Conservation (phyloP, 2,329 filamentous ascomycete species). For the Colletotrichum sidae region DNA sequence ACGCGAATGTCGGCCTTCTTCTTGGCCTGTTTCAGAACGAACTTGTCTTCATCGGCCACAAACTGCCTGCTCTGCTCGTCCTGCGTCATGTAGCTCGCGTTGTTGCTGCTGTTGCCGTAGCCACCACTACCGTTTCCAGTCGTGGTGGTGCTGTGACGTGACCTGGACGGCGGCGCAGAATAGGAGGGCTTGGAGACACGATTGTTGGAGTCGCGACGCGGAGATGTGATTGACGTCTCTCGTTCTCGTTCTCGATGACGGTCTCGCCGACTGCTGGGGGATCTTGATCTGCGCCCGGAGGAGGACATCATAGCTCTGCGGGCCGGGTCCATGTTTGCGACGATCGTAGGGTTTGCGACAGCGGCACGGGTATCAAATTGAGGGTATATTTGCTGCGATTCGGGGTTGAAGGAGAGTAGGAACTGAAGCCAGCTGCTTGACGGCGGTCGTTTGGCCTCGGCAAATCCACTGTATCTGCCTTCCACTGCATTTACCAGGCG, state of each 20-base stretch:
- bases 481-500: not conserved
- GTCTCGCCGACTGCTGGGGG: conserved; percentile 47
- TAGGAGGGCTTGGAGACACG: conserved; percentile 67
- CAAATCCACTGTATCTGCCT: too few relatives aligned
- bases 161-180: conserved; percentile 44
- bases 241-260: conserved; percentile 13
- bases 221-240: conserved; percentile 57
- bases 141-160: conserved; percentile 41
- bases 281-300: conserved; percentile 50
- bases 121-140: conserved; percentile 28
- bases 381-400: conserved; percentile 5
- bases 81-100: conserved; percentile 69
- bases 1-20: conserved; percentile 97
- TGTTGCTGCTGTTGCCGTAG: not conserved
- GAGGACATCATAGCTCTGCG: conserved; percentile 65
- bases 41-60: conserved; percentile 94
- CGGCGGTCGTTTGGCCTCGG: too few relatives aligned
- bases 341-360: conserved; percentile 12
- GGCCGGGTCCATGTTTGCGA: conserved; percentile 63
- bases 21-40: conserved; percentile 96
- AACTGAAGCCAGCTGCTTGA: not conserved
- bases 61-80: conserved; percentile 85
- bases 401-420: not conserved
- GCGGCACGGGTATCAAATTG: not conserved
- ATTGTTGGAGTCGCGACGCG: conserved; percentile 65